These are phyloP conservation scores for Parafenestella ontariensis DNA, from an alignment of 2,329 filamentous ascomycete species.

Conservation along the genomic window DNA sequence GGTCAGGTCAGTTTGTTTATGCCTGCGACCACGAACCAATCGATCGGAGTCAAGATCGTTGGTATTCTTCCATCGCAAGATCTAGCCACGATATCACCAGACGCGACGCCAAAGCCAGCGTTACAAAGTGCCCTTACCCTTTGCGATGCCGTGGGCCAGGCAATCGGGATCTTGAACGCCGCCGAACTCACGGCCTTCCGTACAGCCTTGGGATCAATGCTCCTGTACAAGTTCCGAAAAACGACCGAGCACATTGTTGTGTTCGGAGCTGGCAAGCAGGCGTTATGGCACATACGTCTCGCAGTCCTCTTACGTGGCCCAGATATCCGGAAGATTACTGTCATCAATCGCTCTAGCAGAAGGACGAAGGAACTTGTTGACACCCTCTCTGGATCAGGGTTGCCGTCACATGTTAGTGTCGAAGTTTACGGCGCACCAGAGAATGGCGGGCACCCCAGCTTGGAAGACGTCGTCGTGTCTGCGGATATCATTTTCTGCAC, in stretches of 20 bases:
- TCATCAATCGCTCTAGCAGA: slow-evolving; percentile 30
- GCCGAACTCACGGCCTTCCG: slow-evolving; percentile 80
- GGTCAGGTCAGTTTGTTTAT: slow-evolving; percentile 72
- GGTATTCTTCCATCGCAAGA: slow-evolving; percentile 54
- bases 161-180: slow-evolving; percentile 74
- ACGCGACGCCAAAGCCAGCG: slow-evolving; percentile 26
- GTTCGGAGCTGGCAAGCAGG: slow-evolving; percentile 59
- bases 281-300: slow-evolving; percentile 59
- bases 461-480: no score
- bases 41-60: slow-evolving; percentile 76
- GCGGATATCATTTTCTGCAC: slow-evolving; percentile 59
- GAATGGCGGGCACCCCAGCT: no score
- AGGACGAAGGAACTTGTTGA: slow-evolving; percentile 17
- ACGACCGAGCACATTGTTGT: slow-evolving; percentile 50
- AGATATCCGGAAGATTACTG: slow-evolving; percentile 39
- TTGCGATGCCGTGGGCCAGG: slow-evolving; percentile 55
- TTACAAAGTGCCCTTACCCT: slow-evolving; percentile 74
- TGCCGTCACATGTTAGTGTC: not conserved
- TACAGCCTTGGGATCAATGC: slow-evolving; percentile 75
- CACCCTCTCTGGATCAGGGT: not conserved
- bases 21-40: slow-evolving; percentile 69
- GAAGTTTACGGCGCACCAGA: no score
- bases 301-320: slow-evolving; percentile 48
- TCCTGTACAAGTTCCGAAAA: slow-evolving; percentile 52
- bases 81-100: slow-evolving; percentile 4